Percentiles rank a stretch among this genome's conserved stretches.
Evolutionary conservation across 2,329 filamentous ascomycete species (phyloP).

Genomic region (Calonectria montana): DNA sequence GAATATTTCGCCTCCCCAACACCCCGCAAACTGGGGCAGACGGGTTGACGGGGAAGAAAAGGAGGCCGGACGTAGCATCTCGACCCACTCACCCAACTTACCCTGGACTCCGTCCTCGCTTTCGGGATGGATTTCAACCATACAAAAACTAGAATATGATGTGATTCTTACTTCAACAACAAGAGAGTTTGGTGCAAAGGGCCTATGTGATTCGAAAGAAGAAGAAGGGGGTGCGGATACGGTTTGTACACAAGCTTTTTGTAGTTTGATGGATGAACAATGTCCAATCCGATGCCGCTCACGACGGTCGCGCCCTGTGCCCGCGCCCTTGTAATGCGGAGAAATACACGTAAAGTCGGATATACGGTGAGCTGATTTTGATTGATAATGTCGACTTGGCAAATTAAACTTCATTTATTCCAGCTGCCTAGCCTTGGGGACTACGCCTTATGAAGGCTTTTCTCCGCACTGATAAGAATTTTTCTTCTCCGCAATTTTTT

Average conservation of each 20-base stretch:
- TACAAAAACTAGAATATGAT: neutral
- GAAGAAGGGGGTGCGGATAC: neutral
- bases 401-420: conserved; percentile 4
- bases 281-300: neutral
- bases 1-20: neutral
- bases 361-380: conserved; percentile 1
- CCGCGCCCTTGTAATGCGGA: neutral
- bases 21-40: neutral
- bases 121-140: neutral
- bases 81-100: neutral
- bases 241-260: neutral
- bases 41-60: neutral
- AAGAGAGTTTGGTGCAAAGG: neutral
- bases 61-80: neutral
- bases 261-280: neutral
- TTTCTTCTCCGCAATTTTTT: neutral
- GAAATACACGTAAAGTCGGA: neutral
- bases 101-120: neutral
- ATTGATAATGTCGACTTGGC: conserved; percentile 7
- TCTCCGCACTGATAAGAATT: neutral
- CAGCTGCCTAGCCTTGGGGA: neutral
- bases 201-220: neutral
- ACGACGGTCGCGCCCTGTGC: neutral
- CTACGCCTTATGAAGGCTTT: neutral
- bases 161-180: neutral